These are phyloP conservation scores for Eremothecium sinecaudum DNA, from an alignment of 1,139 yeast genomes.

Conservation along the genomic window DNA sequence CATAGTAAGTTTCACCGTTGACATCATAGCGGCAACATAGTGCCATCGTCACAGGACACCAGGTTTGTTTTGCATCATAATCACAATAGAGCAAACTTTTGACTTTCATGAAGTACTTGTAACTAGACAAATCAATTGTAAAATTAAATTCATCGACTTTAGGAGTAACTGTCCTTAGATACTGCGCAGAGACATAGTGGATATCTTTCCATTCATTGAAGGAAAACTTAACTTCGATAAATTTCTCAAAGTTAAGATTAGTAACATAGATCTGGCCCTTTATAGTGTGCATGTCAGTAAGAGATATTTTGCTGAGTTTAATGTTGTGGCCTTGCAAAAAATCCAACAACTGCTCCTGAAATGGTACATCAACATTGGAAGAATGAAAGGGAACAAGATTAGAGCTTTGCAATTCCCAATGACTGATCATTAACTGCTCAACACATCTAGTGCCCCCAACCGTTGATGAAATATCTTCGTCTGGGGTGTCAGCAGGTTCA, in stretches of 20 bases:
- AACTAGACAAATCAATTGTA: conserved; percentile 22
- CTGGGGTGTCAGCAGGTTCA: conserved; percentile 1
- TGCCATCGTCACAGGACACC: conserved; percentile 19
- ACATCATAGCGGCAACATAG: conserved; percentile 29
- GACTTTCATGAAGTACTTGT: conserved; percentile 27
- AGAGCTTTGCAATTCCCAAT: conserved; percentile 7
- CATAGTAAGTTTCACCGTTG: conserved; percentile 27
- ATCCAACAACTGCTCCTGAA: conserved; percentile 13
- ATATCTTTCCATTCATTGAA: conserved; percentile 28
- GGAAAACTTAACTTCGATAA: conserved; percentile 26
- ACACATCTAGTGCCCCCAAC: too few species aligned
- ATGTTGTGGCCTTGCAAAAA: conserved; percentile 23
- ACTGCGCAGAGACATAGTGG: conserved; percentile 25
- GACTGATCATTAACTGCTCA: conserved; percentile 6
- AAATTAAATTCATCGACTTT: conserved; percentile 26
- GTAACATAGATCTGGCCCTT: conserved; percentile 23
- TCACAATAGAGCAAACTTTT: conserved; percentile 18
- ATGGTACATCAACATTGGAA: conserved; percentile 6
- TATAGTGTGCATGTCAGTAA: conserved; percentile 13
- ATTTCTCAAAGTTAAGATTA: conserved; percentile 28
- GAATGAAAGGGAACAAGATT: conserved; percentile 5
- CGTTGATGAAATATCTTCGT: too few species aligned
- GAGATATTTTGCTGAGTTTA: conserved; percentile 18
- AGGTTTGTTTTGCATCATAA: conserved; percentile 6
- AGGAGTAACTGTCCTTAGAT: conserved; percentile 19